Base-by-base conservation (phyloP, 73 alveolate species). In the Chromera velia region DNA sequence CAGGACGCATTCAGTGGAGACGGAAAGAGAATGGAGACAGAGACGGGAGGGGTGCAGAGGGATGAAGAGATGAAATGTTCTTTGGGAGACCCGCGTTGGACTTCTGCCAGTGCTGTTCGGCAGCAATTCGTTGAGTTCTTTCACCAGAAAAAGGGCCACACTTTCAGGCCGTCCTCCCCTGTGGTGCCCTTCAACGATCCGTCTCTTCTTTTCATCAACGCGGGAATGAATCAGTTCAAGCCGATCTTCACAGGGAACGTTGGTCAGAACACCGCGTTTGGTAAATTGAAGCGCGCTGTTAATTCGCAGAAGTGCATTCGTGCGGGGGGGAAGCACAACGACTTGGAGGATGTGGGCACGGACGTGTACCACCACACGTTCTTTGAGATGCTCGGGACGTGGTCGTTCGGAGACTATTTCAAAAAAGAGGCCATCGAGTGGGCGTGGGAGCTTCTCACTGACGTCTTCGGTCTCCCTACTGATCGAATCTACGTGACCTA, bases 301-400 rank as follows among this genome's bases (percentile, higher is more conserved):
- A 80, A 80, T 80, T 69, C 86, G 68, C 86, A 80, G 76, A 80
- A 80, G 55, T 80, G 86, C 80, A 80, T 80, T 32, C 86, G 86
- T 28, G 86, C 86, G 27, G 86, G 86, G 22, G 86, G 86, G 47
- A 80, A 80, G 80, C 86, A 80, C 81, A 80, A 80, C 29, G 86
- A 80, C 69, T n/a, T 80, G 73, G 86, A 80, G 75, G 86, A 80
- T 29, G 86, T 80, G 7, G 86, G 86, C 47, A 80, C 69, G 71
- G 86, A 80, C 24, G 86, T 80, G 49, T 80, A 80, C 62, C 86
- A 80, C 86, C 86, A 80, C 68, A 80, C 86, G 68, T 80, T 80
- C 80, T 80, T 80, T 33, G 86, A 80, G 80, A 80, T 80, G 86
- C 68, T 80, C 32, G 86, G 86, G 74, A 80, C 69, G 32, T 80